phyloP scores from a whole-genome alignment of 352 stramenopile genomes.

The Phytophthora niederhauseri region DNA sequence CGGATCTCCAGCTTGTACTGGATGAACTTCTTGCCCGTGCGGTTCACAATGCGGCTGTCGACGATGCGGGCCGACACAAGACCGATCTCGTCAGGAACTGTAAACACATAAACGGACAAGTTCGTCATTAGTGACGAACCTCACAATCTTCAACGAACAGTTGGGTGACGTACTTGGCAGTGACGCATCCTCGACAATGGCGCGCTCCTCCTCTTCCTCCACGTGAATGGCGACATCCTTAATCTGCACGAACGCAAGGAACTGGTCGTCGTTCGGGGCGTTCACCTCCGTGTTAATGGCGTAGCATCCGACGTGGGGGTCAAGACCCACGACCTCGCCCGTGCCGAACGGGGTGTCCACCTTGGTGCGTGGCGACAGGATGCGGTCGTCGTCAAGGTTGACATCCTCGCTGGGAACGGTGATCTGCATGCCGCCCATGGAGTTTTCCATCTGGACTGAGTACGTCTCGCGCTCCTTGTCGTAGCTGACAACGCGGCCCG shows the following conservation, averaged over 20 bases:
- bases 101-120: constrained; percentile 7
- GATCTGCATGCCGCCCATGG: constrained; percentile 73
- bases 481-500: constrained; percentile 77
- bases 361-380: constrained; percentile 82
- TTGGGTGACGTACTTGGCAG: constrained; percentile 67
- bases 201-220: constrained; percentile 78
- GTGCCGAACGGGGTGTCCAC: constrained; percentile 87
- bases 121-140: constrained; percentile 19
- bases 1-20: constrained; percentile 92
- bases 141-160: constrained; percentile 22
- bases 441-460: constrained; percentile 66
- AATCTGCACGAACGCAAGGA: constrained; percentile 88
- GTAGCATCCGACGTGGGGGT: constrained; percentile 90
- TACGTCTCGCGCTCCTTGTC: constrained; percentile 84
- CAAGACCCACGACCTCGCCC: constrained; percentile 81
- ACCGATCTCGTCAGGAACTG: constrained; percentile 84
- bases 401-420: constrained; percentile 73
- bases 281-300: constrained; percentile 86
- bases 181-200: constrained; percentile 81
- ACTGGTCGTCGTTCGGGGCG: constrained; percentile 75
- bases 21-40: constrained; percentile 88
- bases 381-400: constrained; percentile 85
- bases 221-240: constrained; percentile 66
- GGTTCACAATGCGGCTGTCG: constrained; percentile 85
- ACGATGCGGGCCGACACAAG: constrained; percentile 84